These are phyloP conservation scores for Daldinia sp. DNA, from an alignment of 2,329 filamentous ascomycete genomes.

Conservation along the genomic window DNA sequence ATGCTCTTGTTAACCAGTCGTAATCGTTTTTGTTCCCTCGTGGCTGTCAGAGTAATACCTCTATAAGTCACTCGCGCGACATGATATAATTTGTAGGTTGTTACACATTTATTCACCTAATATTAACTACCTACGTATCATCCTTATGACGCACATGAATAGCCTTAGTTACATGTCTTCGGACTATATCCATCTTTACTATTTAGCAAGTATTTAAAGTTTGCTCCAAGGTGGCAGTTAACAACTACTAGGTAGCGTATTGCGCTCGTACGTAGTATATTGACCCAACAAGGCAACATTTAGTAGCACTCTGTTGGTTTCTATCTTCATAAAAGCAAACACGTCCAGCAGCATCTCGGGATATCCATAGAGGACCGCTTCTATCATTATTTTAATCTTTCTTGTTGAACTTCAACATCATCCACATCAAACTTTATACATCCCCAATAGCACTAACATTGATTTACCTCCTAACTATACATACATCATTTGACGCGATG, in stretches of 20 bases:
- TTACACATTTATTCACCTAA: background rate
- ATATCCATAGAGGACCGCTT: background rate
- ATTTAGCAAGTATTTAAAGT: background rate
- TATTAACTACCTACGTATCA: background rate
- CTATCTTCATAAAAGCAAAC: background rate
- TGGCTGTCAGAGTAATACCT: background rate
- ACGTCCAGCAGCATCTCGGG: background rate
- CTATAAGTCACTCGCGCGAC: background rate
- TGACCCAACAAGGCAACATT: background rate
- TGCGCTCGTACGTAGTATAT: background rate
- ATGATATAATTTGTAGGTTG: background rate
- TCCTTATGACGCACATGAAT: no score
- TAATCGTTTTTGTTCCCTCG: background rate
- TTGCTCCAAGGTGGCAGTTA: background rate
- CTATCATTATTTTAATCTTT: background rate
- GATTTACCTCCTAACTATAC: background rate
- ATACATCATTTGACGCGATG: background rate
- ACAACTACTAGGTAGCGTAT: background rate
- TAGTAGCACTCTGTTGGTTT: background rate
- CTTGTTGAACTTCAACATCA: background rate
- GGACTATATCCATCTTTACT: background rate
- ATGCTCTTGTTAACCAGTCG: background rate
- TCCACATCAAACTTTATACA: background rate
- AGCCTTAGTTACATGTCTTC: background rate
- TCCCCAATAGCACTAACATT: background rate